Evolutionary conservation across 2,329 filamentous ascomycete species (phyloP), one percentile per base, ranked within the genome.

Genomic region (Ceratocystis variospora): DNA sequence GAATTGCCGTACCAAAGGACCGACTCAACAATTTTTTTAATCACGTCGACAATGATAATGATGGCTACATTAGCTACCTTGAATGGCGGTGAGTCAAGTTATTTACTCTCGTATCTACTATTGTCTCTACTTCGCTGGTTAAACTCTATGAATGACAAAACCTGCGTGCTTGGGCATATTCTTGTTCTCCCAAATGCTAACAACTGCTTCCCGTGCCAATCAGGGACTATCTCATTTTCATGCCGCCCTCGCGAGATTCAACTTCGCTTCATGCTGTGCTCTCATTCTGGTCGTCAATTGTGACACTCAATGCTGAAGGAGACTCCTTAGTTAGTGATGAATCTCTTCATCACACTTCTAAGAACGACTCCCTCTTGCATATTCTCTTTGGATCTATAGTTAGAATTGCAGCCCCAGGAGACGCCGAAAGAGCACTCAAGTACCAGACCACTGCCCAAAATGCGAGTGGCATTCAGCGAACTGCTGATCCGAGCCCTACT

Each of bases 271-370:
- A 87, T 73, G 86, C 89, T 64, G 88, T 96, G 66, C 80, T 96
- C 71, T 92, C 90, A 63, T 97, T 95, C 77, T 99, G 96, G 76
- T 87, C 89, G 67, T 88, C 90, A 62, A 89, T 93, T 71, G 86
- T 95, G 73, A 91, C 89, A 76, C 81, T 99, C 74, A 96, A 90
- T 73, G 81, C 90, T 68, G 94, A 99, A 81, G 94, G 94, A 75
- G 94, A 97, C 79, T 94, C 94, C 71, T 82, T 89, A 72, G 87
- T 97, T 72, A 90, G 87, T 79, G 92, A 96, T 78, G 90, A 96
- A 75, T 88, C 87, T 74, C 83, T 96, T 73, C 85, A 96, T 81
- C 89, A 92, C 78, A 81, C 96, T 92, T 93, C 93, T 96, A 96
- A 82, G 84, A 81, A 81, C 75, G 79, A 78, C 76, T 86, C 84